These are phyloP conservation scores for Colletotrichum eleusines DNA, from an alignment of 2,329 filamentous ascomycete genomes.

Conservation along the genomic window DNA sequence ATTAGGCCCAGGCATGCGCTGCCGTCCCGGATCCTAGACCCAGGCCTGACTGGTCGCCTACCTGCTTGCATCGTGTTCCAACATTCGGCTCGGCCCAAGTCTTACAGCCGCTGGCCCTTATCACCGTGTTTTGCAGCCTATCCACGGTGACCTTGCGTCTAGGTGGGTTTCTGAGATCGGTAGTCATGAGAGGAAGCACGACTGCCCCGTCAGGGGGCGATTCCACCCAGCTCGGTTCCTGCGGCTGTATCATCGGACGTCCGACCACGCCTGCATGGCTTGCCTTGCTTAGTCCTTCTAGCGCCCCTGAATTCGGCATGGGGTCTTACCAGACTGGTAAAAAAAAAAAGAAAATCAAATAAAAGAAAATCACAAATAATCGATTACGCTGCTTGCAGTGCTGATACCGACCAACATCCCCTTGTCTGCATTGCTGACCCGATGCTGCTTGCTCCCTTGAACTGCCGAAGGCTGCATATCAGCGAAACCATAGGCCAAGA, in stretches of 20 bases:
- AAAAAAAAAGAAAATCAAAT: no score
- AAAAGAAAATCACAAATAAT: neutral
- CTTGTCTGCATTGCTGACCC: constrained; percentile 7
- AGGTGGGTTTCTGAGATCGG: neutral
- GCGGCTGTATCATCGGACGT: constrained; percentile 38
- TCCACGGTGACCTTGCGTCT: constrained; percentile 5
- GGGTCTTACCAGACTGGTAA: neutral
- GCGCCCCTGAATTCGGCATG: constrained; percentile 25
- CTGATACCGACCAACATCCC: constrained; percentile 23
- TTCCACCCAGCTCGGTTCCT: constrained; percentile 9
- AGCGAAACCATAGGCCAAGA: constrained; percentile 18
- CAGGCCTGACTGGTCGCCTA: constrained; percentile 12
- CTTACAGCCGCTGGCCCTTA: constrained; percentile 8
- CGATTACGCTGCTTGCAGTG: constrained; percentile 5
- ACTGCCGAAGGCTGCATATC: constrained; percentile 37
- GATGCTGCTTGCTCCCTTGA: constrained; percentile 31
- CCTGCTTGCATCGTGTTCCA: constrained; percentile 4
- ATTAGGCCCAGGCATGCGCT: constrained; percentile 23
- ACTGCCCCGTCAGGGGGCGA: neutral
- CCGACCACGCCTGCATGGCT: constrained; percentile 39
- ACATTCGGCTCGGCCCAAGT: neutral
- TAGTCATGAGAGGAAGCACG: neutral
- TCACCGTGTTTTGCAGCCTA: neutral
- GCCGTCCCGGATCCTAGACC: constrained; percentile 11
- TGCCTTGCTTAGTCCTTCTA: constrained; percentile 36